Percentiles rank a stretch among this genome's conserved stretches.
Evolutionary conservation across 2,329 filamentous ascomycete genomes (phyloP).

Genomic region (Aureobasidium subglaciale): DNA sequence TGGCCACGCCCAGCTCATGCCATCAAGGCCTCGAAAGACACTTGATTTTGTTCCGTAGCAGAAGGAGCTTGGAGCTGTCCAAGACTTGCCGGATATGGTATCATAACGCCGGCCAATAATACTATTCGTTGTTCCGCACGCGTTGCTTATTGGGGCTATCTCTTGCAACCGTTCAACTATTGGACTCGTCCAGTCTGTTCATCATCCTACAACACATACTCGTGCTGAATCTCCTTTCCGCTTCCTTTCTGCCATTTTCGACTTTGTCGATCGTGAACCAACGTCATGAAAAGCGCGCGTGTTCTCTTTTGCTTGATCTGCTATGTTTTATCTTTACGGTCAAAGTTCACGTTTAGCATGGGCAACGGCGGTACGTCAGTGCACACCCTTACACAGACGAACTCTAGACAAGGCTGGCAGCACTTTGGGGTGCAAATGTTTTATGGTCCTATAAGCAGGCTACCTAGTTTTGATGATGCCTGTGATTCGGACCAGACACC

Average conservation of each 20-base stretch:
- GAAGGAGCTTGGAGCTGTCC: not conserved
- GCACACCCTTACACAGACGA: not conserved
- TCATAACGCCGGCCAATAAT: constrained; percentile 5
- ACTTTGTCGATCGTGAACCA: not conserved
- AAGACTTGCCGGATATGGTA: not conserved
- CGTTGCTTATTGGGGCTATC: constrained; percentile 4
- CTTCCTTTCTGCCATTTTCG: not conserved
- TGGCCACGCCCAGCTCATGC: no score
- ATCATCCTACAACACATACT: not conserved
- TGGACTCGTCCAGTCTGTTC: not conserved
- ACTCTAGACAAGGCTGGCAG: not conserved
- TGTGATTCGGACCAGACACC: not conserved
- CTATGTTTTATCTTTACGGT: not conserved
- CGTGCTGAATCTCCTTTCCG: not conserved
- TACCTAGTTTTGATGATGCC: not conserved
- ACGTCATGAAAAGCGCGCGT: not conserved
- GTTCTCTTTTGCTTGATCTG: not conserved
- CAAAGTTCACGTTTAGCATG: not conserved
- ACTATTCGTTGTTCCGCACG: not conserved
- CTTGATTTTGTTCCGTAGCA: not conserved
- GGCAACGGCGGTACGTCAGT: not conserved
- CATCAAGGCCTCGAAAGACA: not conserved
- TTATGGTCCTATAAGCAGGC: not conserved
- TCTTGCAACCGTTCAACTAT: constrained; percentile 7
- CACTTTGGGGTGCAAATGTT: not conserved